Conservation (phyloP, 257 asterid genomes). For the Ilex aquifolium region DNA sequence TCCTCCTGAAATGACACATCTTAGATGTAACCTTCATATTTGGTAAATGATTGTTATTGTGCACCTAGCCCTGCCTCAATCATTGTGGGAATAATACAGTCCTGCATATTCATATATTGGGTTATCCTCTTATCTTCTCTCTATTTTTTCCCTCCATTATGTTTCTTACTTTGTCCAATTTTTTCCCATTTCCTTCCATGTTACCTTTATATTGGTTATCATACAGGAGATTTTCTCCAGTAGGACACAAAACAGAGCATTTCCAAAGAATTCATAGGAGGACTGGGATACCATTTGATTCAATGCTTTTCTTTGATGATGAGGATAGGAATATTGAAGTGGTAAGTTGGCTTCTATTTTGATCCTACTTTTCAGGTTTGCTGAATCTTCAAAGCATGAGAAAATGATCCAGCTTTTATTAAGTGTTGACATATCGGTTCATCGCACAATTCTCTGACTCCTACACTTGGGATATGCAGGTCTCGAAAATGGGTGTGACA, state of each 20-base stretch:
- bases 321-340: constrained; percentile 28
- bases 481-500: constrained; percentile 32
- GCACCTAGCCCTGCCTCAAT: no score
- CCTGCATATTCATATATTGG: no score
- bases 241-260: constrained; percentile 33
- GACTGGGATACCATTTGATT: constrained; percentile 24
- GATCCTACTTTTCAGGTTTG: not conserved
- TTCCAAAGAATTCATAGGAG: constrained; percentile 23
- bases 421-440: not conserved
- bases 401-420: not conserved
- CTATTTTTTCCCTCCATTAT: no score
- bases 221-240: constrained; percentile 35
- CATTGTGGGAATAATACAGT: no score
- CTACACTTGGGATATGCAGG: constrained; percentile 12
- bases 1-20: no score
- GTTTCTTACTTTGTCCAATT: not conserved
- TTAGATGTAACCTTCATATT: no score
- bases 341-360: constrained; percentile 1
- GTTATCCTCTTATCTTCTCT: no score
- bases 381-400: not conserved
- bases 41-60: no score
- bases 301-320: constrained; percentile 36
- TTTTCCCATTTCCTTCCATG: not conserved
- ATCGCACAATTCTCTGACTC: not conserved
- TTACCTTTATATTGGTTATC: not conserved